Conservation (phyloP, 176 grass and related monocot species). For the Guadua angustifolia region DNA sequence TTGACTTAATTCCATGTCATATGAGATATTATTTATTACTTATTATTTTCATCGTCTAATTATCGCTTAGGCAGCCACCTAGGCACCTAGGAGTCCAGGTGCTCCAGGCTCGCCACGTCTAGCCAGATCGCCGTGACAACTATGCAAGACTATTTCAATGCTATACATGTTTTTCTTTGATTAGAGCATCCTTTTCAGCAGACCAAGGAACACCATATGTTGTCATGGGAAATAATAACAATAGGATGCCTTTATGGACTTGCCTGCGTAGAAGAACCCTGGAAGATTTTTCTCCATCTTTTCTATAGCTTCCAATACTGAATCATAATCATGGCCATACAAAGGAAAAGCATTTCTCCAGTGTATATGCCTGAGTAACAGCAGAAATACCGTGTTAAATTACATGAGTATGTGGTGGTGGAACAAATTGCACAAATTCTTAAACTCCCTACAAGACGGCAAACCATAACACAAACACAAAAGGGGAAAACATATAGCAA, state of each 20-base stretch:
- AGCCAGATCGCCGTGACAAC: no score
- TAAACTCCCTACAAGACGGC: slow-evolving; percentile 5
- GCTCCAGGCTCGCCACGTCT: no score
- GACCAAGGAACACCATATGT: background rate
- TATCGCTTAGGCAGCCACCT: no score
- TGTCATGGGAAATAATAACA: slow-evolving; percentile 1
- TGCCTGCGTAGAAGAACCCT: slow-evolving; percentile 98
- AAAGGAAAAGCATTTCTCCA: slow-evolving; percentile 99
- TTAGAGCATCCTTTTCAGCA: slow-evolving; percentile 9
- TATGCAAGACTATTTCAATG: background rate
- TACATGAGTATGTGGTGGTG: slow-evolving; percentile 1
- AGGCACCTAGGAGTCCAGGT: no score
- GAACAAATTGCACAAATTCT: slow-evolving; percentile 7
- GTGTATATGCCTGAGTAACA: slow-evolving; percentile 75
- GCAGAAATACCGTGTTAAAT: slow-evolving; percentile 28
- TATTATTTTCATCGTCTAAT: no score
- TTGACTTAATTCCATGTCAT: no score
- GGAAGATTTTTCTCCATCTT: slow-evolving; percentile 95
- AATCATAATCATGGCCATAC: slow-evolving; percentile 77
- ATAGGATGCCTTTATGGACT: slow-evolving; percentile 35
- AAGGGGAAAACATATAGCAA: background rate
- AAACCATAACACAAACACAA: slow-evolving; percentile 17
- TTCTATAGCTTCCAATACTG: slow-evolving; percentile 83
- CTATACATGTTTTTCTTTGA: background rate
- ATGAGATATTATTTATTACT: no score